Percentiles rank a stretch among this genome's conserved stretches.
phyloP scores from a whole-genome alignment of 139 green algal genomes.

The Chlamydomonas asymmetrica region DNA sequence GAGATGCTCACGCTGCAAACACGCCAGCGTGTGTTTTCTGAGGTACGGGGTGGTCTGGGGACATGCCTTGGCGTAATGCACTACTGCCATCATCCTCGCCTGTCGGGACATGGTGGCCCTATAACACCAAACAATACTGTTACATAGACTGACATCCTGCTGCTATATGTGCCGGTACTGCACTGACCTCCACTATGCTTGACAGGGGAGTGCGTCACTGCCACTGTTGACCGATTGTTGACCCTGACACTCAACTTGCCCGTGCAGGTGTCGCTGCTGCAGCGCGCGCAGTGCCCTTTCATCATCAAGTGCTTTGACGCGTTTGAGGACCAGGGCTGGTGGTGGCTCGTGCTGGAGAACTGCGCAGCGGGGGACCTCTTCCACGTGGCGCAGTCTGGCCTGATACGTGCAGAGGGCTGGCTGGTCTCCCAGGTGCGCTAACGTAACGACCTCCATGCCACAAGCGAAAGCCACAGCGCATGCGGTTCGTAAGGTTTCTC shows the following conservation, averaged over 20 bases:
- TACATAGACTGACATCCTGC: too few species aligned
- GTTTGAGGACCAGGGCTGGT: conserved; percentile 56
- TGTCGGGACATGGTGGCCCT: too few species aligned
- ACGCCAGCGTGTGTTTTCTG: conserved; percentile 34
- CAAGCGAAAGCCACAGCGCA: neutral
- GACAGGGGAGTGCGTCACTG: too few species aligned
- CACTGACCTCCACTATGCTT: too few species aligned
- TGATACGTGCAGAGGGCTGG: conserved; percentile 40
- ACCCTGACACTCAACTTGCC: neutral
- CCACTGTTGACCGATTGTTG: too few species aligned
- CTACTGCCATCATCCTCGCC: too few species aligned
- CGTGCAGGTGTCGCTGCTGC: conserved; percentile 24
- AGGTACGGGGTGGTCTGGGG: too few species aligned
- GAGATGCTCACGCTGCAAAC: conserved; percentile 45
- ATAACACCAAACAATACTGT: too few species aligned
- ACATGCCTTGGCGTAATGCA: too few species aligned
- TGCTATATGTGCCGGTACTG: too few species aligned
- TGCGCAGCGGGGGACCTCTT: conserved; percentile 48
- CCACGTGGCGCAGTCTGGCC: conserved; percentile 23
- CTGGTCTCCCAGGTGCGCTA: conserved; percentile 48
- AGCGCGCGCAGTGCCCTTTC: conserved; percentile 51
- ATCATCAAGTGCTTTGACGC: conserved; percentile 60
- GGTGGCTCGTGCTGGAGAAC: conserved; percentile 59
- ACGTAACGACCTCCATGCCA: too few species aligned
- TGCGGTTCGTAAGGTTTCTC: too few species aligned